These are phyloP conservation scores for Helenozyma rhizophorensis DNA, from an alignment of 805 yeast genomes.

Conservation along the genomic window DNA sequence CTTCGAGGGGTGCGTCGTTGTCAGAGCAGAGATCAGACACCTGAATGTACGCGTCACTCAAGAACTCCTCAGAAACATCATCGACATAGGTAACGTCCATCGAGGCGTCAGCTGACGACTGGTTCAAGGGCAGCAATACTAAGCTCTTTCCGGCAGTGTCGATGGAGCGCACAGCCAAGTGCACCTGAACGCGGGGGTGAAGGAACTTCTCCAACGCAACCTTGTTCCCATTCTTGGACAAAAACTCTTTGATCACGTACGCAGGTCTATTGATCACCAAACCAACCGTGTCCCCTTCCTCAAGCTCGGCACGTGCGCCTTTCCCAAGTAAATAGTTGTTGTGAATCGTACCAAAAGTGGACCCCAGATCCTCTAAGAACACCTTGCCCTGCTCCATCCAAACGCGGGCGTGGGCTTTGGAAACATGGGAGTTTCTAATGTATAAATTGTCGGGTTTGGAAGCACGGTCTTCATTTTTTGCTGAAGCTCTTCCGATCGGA, in stretches of 20 bases:
- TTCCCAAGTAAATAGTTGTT: conserved; percentile 24
- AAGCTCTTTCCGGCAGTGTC: conserved; percentile 2
- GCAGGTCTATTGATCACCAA: conserved; percentile 33
- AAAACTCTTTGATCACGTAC: conserved; percentile 3
- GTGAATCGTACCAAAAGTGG: conserved; percentile 38
- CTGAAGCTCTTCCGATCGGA: conserved; percentile 27
- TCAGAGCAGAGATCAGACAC: neutral
- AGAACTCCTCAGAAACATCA: too few species aligned
- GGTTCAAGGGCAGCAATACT: conserved; percentile 6
- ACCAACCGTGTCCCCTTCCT: conserved; percentile 27
- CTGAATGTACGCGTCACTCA: too few species aligned
- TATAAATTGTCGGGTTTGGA: conserved; percentile 27
- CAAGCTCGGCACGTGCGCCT: conserved; percentile 5
- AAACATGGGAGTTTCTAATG: conserved; percentile 32
- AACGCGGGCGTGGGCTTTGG: conserved; percentile 34
- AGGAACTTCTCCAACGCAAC: conserved; percentile 7
- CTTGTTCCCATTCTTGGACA: conserved; percentile 2
- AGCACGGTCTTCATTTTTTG: conserved; percentile 21
- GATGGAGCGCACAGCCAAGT: conserved; percentile 3
- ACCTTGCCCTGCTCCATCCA: conserved; percentile 16
- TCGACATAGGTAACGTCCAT: too few species aligned
- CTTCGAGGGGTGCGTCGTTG: conserved; percentile 3
- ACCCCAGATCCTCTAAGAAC: conserved; percentile 25
- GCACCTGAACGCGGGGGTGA: conserved; percentile 10
- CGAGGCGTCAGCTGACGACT: too few species aligned